Evolutionary conservation across 1,284 basidiomycete genomes (phyloP).

Genomic region (Puccinia hordei): DNA sequence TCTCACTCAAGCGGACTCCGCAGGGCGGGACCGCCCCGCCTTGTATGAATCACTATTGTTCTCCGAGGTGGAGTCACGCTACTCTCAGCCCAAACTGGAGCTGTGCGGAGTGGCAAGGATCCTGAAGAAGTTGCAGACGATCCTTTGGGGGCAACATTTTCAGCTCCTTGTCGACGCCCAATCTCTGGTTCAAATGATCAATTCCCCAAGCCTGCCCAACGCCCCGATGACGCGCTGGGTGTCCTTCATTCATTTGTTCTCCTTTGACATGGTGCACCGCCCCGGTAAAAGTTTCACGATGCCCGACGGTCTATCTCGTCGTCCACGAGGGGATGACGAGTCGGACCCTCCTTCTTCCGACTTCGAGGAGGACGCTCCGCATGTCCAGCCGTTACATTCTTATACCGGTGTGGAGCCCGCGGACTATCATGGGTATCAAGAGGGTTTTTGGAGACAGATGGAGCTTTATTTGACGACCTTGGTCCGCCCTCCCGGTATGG

Average conservation of each 20-base stretch:
- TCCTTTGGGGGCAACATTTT: conserved; percentile 27
- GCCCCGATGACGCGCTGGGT: conserved; percentile 17
- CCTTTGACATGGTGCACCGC: conserved; percentile 20
- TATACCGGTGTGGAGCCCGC: too few species aligned
- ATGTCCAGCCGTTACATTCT: neutral
- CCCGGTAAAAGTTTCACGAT: conserved; percentile 15
- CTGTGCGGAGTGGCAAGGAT: conserved; percentile 37
- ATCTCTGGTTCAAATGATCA: conserved; percentile 36
- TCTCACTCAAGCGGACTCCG: neutral
- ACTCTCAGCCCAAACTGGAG: conserved; percentile 45
- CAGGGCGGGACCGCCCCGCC: neutral
- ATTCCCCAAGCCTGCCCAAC: neutral
- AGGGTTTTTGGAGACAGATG: neutral
- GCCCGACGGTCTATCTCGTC: conserved; percentile 20
- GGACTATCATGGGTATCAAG: neutral
- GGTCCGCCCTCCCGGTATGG: neutral
- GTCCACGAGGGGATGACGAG: neutral
- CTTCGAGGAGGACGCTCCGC: conserved; percentile 31
- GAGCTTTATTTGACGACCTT: neutral
- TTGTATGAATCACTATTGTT: conserved; percentile 14
- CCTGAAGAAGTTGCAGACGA: conserved; percentile 12
- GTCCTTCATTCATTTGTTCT: conserved; percentile 26
- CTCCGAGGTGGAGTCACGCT: conserved; percentile 21
- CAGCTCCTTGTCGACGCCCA: conserved; percentile 35
- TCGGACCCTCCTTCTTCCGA: neutral